Evolutionary conservation across 1,139 yeast genomes (phyloP), one percentile per base, ranked within the genome.

Genomic region (Dujonia santamariae): DNA sequence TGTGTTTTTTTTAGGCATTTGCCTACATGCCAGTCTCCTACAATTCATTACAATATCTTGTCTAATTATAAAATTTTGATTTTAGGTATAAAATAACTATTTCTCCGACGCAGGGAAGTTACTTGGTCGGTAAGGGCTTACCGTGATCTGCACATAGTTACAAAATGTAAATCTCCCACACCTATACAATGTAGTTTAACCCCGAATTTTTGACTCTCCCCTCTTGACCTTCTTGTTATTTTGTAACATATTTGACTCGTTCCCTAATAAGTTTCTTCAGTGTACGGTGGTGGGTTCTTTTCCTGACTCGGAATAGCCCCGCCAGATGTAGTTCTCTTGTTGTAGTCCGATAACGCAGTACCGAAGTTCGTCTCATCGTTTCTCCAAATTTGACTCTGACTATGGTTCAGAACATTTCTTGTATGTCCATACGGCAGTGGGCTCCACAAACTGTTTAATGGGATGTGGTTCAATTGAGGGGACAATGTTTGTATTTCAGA

Each of bases 321-420:
- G 7, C 14, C 17, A 7, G 7, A 7, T 7, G 21, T 25, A 9
- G 28, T 30, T 8, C 33, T n/a, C 22, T 18, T 30, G 13, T 33
- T 33, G 17, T 33, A 33, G 9, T 36, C 43, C 21, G 42, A 38
- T 22, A 37, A 28, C 12, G 35, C 21, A 12, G 35, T 35, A 3
- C 36, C 31, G 25, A n/a, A 15, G 4, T 21, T 19, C 4, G 28
- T 7, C 15, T 36, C 36, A 19, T 56, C 63, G 40, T 53, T 56
- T 31, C 63, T 42, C 66, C 66, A 61, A 28, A 61, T 54, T 35
- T 56, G 61, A 17, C 47, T 43, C 31, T 34, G 37, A 19, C 51
- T 41, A 25, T 55, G 54, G 28, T 48, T 46, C 20, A 63, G 56
- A 8, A 54, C 53, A 12, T 48, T 46, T 15, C 63, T 40, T 20